These are phyloP conservation scores for Sporisorium iseilematis-ciliati DNA, from an alignment of 1,284 basidiomycete genomes.

Conservation along the genomic window DNA sequence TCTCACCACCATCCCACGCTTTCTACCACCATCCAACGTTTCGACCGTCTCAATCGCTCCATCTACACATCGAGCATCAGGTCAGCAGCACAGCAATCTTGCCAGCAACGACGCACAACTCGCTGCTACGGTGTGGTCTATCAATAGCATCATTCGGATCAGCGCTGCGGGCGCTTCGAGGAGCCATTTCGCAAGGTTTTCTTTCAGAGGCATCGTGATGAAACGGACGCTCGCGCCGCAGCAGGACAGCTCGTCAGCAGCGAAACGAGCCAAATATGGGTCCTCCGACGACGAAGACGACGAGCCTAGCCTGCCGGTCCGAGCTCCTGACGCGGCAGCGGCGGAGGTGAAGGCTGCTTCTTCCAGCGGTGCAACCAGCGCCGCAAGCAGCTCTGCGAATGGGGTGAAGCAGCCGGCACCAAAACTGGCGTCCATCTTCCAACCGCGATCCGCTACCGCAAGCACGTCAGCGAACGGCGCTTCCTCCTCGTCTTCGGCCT, in stretches of 20 bases:
- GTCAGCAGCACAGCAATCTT: no score
- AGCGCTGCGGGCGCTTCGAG: constrained; percentile 18
- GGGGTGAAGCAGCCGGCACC: constrained; percentile 7
- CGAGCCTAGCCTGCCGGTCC: constrained; percentile 4
- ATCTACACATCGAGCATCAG: not conserved
- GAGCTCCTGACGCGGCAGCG: constrained; percentile 1
- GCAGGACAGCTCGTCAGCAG: not conserved
- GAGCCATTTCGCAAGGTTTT: not conserved
- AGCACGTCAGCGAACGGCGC: constrained; percentile 1
- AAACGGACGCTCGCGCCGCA: constrained; percentile 22
- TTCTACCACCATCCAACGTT: not conserved
- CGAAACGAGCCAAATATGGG: constrained; percentile 17
- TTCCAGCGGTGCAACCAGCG: not conserved
- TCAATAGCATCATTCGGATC: not conserved
- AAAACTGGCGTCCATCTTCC: constrained; percentile 47
- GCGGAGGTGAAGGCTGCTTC: not conserved
- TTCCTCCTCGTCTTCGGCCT: not conserved
- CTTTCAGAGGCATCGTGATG: constrained; percentile 7
- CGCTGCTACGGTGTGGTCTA: constrained; percentile 22
- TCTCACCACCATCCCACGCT: not conserved
- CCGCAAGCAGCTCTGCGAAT: no score
- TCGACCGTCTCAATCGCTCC: no score
- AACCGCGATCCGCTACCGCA: constrained; percentile 11
- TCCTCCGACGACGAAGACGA: constrained; percentile 21
- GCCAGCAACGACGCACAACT: not conserved